A percentile compares a stretch with the other conserved stretches of the same genome.
Conservation (phyloP, 1,284 basidiomycete species). For the Puccinia polysora region DNA sequence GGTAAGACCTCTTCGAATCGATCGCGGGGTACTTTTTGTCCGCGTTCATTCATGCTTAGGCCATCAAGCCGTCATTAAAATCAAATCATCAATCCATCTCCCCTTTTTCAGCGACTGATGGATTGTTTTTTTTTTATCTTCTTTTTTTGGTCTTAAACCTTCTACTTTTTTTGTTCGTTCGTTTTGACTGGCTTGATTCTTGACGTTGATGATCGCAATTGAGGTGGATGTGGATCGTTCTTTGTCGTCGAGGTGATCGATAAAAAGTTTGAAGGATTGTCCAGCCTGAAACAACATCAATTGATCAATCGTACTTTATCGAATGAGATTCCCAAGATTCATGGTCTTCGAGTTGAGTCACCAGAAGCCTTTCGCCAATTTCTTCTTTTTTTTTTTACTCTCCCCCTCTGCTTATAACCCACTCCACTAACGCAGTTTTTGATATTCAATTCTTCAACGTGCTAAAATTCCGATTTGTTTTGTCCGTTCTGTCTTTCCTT, state of each 20-base stretch:
- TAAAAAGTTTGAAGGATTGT: conserved; percentile 73
- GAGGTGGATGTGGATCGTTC: conserved; percentile 92
- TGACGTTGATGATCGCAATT: background rate
- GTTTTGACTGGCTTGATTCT: background rate
- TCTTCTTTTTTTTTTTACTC: background rate
- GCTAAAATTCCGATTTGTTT: background rate
- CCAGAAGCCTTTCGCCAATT: background rate
- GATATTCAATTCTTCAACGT: background rate
- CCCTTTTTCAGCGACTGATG: background rate
- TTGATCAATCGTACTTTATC: conserved; percentile 83
- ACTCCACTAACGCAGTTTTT: background rate
- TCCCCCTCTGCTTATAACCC: background rate
- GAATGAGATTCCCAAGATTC: conserved; percentile 82
- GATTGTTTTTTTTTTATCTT: background rate
- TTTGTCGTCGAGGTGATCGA: conserved; percentile 88
- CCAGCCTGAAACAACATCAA: conserved; percentile 87
- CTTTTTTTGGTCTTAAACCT: background rate
- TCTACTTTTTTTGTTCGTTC: conserved; percentile 5
- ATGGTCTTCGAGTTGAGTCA: conserved; percentile 81
- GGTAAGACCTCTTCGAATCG: background rate
- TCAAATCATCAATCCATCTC: too few relatives aligned
- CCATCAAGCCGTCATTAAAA: too few relatives aligned
- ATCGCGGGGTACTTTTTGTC: too few relatives aligned
- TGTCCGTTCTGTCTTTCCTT: background rate
- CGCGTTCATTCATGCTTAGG: too few relatives aligned